phyloP scores from a whole-genome alignment of 1,139 yeast species.

The Saccharomycopsis hybrid region DNA sequence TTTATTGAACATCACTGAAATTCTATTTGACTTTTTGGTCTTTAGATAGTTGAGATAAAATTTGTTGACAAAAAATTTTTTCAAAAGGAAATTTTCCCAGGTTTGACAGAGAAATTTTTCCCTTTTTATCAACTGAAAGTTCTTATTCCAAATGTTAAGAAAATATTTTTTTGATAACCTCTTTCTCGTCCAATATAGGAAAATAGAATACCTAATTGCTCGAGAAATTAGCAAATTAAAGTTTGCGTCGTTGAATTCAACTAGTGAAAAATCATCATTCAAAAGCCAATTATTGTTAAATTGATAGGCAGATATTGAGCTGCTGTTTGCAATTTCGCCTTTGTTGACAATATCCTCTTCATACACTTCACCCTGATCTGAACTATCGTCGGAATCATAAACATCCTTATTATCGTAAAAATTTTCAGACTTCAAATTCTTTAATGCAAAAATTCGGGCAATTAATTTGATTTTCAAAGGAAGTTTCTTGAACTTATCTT shows the following conservation, averaged over 20 bases:
- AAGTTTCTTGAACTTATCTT: constrained; percentile 1
- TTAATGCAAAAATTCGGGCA: constrained; percentile 18
- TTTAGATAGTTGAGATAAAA: constrained; percentile 1
- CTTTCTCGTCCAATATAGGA: constrained; percentile 16
- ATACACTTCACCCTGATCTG: constrained; percentile 7
- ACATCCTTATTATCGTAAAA: constrained; percentile 3
- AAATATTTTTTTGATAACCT: constrained; percentile 10
- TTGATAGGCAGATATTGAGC: constrained; percentile 2
- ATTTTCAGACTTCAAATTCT: constrained; percentile 9
- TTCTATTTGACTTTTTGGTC: not conserved
- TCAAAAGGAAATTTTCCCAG: constrained; percentile 13
- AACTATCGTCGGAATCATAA: not conserved
- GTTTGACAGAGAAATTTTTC: constrained; percentile 3
- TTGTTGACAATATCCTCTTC: constrained; percentile 10
- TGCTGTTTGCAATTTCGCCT: not conserved
- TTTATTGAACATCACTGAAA: not conserved
- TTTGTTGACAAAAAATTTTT: constrained; percentile 12
- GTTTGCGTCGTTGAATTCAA: constrained; percentile 11
- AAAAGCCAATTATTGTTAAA: constrained; percentile 17
- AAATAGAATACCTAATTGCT: constrained; percentile 19
- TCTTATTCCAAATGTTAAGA: constrained; percentile 9
- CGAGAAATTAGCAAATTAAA: constrained; percentile 19
- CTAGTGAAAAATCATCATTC: constrained; percentile 7
- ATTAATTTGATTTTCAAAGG: constrained; percentile 16
- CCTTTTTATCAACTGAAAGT: constrained; percentile 5